Evolutionary conservation across 345 rosid genomes (phyloP).

Genomic region (Rhizophora apiculata): DNA sequence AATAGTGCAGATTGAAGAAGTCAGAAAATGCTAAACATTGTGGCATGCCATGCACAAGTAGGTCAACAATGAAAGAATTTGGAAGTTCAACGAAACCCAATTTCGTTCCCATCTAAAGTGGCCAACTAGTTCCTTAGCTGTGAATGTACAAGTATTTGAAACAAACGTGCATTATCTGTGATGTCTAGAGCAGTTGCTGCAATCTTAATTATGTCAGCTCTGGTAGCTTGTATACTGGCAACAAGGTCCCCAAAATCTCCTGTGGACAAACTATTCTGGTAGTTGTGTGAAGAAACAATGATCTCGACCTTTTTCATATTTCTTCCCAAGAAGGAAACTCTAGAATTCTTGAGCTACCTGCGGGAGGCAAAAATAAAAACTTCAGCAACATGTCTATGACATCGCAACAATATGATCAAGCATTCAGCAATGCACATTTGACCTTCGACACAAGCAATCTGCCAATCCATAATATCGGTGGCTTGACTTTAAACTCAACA

Average conservation of each 20-base stretch:
- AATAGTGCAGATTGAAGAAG: neutral
- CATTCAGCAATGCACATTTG: neutral
- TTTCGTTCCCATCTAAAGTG: neutral
- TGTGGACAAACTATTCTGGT: constrained; percentile 43
- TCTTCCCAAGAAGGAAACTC: constrained; percentile 42
- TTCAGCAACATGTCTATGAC: constrained; percentile 2
- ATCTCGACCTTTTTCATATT: constrained; percentile 41
- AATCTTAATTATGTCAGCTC: constrained; percentile 59
- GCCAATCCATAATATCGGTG: neutral
- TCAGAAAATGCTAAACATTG: neutral
- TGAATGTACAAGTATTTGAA: constrained; percentile 48
- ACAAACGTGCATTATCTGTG: constrained; percentile 43
- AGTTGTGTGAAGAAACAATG: constrained; percentile 66
- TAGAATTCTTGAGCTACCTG: constrained; percentile 55
- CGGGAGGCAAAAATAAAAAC: constrained; percentile 15
- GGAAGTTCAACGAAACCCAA: too few relatives aligned
- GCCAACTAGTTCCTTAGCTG: constrained; percentile 34
- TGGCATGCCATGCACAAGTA: too few relatives aligned
- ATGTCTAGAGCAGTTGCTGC: constrained; percentile 61
- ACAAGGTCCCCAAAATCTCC: constrained; percentile 52
- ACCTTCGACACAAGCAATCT: neutral
- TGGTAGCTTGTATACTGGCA: constrained; percentile 55
- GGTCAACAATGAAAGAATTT: too few relatives aligned
- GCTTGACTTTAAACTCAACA: constrained; percentile 53
- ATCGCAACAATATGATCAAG: neutral